Base-by-base conservation (phyloP, 2,329 filamentous ascomycete genomes). In the Acrodontium crateriforme region DNA sequence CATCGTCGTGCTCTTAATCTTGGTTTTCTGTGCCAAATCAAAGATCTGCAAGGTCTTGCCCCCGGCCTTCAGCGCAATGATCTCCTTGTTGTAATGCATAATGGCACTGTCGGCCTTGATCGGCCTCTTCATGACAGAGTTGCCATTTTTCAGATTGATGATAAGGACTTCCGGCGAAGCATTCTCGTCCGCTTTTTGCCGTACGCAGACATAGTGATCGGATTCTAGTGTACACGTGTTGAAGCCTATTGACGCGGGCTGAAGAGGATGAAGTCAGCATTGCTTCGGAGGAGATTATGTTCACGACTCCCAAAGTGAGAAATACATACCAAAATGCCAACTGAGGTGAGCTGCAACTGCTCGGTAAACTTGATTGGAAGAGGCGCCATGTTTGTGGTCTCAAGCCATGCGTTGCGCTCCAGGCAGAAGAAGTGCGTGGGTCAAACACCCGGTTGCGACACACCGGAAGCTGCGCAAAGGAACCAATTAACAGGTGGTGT, bases 81-180 rank as follows among this genome's bases (percentile, higher is more conserved):
- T 82, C 58, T 93, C 83, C 55, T 78, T 81, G 46, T 71, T 78
- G 82, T 24, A 93, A 71, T 98, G 89, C 89, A 98, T 95, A 55
- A 98, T 93, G 48, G 91, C 89, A 72, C 85, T 95, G 63, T 98
- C 89, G 51, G 89, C 89, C 67, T 93, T 95, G 67, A 98, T 98
- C 26, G 87, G 83, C 54, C 87, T 74, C 50, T 81, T 78, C 46
- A 83, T 89, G 56, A 94, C 75, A 65, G 89, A 87, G 72, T 93
- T 94, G 63, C 76, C 76, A 62, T 94, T 91, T 62, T 95, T 94
- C 53, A 98, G 78, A 60, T 98, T 82, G 62, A 98, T 67, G 56
- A 98, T 98, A 59, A 98, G 79, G 42, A 98, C 87, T 62, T 94
- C 85, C 41, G 85, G 81, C 47, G 81, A 78, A 41, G 83, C 71